These are phyloP conservation scores for Pyrrhoderma lamaoense DNA, from an alignment of 1,284 basidiomycete genomes.

Conservation along the genomic window DNA sequence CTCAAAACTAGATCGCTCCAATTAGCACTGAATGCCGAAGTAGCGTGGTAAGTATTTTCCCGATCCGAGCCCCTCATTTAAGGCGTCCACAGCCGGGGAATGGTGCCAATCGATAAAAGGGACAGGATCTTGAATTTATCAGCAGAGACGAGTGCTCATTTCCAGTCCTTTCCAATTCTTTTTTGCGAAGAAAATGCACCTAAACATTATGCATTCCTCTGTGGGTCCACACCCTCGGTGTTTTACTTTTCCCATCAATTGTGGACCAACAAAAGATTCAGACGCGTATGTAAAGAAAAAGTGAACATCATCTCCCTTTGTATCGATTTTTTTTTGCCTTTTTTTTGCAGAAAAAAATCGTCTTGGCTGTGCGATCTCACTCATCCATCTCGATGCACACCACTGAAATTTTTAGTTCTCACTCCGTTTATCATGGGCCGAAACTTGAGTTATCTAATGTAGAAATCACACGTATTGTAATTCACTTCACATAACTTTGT, in stretches of 20 bases:
- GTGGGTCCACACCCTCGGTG: slow-evolving; percentile 8
- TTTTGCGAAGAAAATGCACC: no score
- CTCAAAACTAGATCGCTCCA: slow-evolving; percentile 11
- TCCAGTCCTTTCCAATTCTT: no score
- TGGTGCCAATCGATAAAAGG: slow-evolving; percentile 13
- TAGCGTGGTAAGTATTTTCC: slow-evolving; percentile 16
- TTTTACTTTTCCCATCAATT: background rate
- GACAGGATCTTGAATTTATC: slow-evolving; percentile 6
- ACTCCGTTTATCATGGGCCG: background rate
- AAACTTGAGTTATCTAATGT: background rate
- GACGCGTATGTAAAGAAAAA: background rate
- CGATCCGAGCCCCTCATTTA: slow-evolving; percentile 6
- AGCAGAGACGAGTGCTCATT: no score
- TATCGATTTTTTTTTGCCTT: no score
- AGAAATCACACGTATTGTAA: background rate
- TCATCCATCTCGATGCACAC: no score
- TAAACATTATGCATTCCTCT: slow-evolving; percentile 3
- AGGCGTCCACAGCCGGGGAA: slow-evolving; percentile 5
- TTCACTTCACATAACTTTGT: background rate
- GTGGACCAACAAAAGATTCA: background rate
- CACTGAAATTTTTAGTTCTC: no score
- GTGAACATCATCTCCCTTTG: background rate
- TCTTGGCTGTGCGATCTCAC: no score
- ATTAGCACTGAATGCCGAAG: slow-evolving; percentile 11
- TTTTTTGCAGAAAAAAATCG: no score